A percentile compares a stretch with the other conserved stretches of the same genome.
Evolutionary conservation across 169 alveolate species (phyloP).

Genomic region (Eimeria falciformis): DNA sequence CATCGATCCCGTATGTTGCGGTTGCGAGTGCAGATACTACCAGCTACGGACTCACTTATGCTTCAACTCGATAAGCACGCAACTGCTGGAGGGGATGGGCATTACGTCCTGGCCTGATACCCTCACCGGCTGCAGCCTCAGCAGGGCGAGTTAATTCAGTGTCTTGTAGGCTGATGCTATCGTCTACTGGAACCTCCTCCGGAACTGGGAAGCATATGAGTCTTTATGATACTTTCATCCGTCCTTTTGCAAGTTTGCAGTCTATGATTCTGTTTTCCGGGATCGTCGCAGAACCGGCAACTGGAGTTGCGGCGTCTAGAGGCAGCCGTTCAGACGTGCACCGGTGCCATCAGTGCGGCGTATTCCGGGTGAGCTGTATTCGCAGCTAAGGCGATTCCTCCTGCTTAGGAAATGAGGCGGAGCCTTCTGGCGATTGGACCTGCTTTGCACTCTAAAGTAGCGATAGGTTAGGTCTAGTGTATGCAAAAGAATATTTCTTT

Average conservation of each 20-base stretch:
- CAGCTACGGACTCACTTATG: constrained; percentile 55
- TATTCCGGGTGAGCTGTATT: background rate
- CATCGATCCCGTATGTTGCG: background rate
- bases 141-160: background rate
- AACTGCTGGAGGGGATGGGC: constrained; percentile 53
- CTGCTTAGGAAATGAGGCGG: too few relatives aligned
- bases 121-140: constrained; percentile 32
- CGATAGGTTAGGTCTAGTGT: too few relatives aligned
- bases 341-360: constrained; percentile 46
- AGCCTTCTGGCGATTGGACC: too few relatives aligned
- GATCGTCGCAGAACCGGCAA: constrained; percentile 39
- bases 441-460: too few relatives aligned
- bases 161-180: too few relatives aligned
- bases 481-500: too few relatives aligned
- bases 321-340: constrained; percentile 51
- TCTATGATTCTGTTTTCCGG: background rate
- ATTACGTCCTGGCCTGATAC: constrained; percentile 50
- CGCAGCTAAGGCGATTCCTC: too few relatives aligned
- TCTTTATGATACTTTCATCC: too few relatives aligned
- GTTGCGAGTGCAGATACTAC: constrained; percentile 22
- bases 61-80: constrained; percentile 32
- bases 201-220: too few relatives aligned
- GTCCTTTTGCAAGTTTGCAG: too few relatives aligned
- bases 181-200: too few relatives aligned
- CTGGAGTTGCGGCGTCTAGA: constrained; percentile 57